Evolutionary conservation across 2,329 filamentous ascomycete species (phyloP).

Genomic region (Fusarium mangiferae): DNA sequence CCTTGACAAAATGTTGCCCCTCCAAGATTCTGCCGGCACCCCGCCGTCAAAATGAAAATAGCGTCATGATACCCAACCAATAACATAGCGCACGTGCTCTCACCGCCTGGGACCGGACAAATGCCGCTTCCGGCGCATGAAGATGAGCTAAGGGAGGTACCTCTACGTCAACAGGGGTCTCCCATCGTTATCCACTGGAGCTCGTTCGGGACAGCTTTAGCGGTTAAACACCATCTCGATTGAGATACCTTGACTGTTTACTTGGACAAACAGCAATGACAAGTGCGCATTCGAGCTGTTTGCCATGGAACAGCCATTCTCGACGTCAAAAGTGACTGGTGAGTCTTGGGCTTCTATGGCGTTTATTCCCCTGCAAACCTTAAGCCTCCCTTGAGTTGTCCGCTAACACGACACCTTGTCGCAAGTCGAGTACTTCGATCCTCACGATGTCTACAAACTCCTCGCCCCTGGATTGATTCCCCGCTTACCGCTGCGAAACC

Average conservation of each 20-base stretch:
- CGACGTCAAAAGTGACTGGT: conserved; percentile 83
- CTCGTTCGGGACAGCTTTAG: conserved; percentile 42
- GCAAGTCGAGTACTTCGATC: conserved; percentile 94
- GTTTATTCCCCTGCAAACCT: background rate
- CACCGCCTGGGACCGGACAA: conserved; percentile 46
- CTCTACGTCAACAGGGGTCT: conserved; percentile 31
- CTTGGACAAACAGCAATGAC: conserved; percentile 44
- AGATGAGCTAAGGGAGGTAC: conserved; percentile 37
- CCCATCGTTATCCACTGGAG: conserved; percentile 16
- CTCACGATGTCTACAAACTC: conserved; percentile 85
- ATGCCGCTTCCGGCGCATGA: conserved; percentile 40
- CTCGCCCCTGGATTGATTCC: conserved; percentile 80
- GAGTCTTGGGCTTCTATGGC: conserved; percentile 31
- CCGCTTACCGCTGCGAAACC: conserved; percentile 85
- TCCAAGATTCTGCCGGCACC: conserved; percentile 49
- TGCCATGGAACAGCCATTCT: conserved; percentile 73
- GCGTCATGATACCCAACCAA: conserved; percentile 35
- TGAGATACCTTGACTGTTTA: conserved; percentile 21
- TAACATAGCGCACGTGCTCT: background rate
- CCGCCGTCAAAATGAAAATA: conserved; percentile 39
- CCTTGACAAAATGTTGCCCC: conserved; percentile 38
- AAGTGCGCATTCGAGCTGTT: conserved; percentile 41
- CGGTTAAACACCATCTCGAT: conserved; percentile 27
- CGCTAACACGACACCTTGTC: conserved; percentile 36
- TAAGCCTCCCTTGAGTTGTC: background rate